Conservation (phyloP, 148 eudicot species). For the Rhododendron vialii region DNA sequence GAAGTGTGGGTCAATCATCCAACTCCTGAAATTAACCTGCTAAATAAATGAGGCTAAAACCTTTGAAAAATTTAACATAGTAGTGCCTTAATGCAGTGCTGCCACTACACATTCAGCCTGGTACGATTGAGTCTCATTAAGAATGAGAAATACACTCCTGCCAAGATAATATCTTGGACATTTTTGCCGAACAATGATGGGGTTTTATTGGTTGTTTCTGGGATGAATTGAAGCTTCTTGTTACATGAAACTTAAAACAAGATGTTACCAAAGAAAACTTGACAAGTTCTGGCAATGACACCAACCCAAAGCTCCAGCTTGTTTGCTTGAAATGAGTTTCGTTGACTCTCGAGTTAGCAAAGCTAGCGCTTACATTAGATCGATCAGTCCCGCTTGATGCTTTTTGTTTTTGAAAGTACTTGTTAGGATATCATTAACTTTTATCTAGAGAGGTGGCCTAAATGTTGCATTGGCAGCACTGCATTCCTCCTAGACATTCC, state of each 20-base stretch:
- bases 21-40: background rate
- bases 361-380: background rate
- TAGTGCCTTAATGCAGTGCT: background rate
- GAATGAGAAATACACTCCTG: background rate
- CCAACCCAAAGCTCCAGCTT: background rate
- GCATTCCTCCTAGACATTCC: background rate
- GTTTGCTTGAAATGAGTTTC: background rate
- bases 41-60: background rate
- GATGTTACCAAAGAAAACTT: background rate
- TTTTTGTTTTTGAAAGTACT: background rate
- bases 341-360: background rate
- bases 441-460: background rate
- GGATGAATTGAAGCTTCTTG: background rate
- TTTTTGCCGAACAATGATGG: background rate
- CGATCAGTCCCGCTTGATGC: background rate
- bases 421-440: background rate
- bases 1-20: background rate
- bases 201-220: background rate
- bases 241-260: background rate
- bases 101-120: background rate
- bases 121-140: background rate
- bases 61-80: background rate
- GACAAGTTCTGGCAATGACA: background rate
- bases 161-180: background rate
- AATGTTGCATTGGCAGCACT: background rate